Evolutionary conservation across 306 rosid genomes (phyloP).

Genomic region (Parietaria judaica): DNA sequence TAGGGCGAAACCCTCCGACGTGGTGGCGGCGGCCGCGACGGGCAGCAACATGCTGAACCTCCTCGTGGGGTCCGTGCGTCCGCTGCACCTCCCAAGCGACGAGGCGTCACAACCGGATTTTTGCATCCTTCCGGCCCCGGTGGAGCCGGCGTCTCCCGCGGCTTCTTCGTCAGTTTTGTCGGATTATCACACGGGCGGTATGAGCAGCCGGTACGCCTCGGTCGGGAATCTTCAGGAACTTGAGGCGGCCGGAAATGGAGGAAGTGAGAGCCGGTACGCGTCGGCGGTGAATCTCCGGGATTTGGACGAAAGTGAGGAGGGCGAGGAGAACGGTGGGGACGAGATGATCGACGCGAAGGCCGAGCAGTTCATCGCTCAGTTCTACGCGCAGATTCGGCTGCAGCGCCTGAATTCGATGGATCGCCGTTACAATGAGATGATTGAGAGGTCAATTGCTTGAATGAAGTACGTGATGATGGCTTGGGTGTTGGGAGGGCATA

Average conservation of each 20-base stretch:
- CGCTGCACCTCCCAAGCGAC: constrained; percentile 43
- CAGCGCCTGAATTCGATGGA: constrained; percentile 33
- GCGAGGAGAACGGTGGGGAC: constrained; percentile 28
- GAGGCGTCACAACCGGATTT: background rate
- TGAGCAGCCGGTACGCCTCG: constrained; percentile 22
- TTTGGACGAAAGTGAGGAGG: constrained; percentile 10
- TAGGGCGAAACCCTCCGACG: constrained; percentile 25
- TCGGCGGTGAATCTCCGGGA: constrained; percentile 52
- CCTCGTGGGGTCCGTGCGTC: constrained; percentile 48
- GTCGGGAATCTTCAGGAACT: constrained; percentile 8
- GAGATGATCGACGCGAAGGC: constrained; percentile 60
- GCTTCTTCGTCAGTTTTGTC: constrained; percentile 5
- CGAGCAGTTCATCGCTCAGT: constrained; percentile 62
- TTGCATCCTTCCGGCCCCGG: too few relatives aligned
- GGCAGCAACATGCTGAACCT: constrained; percentile 27
- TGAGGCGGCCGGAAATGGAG: constrained; percentile 7
- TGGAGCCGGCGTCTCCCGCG: background rate
- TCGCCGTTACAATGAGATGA: constrained; percentile 23
- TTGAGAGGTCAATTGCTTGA: constrained; percentile 42
- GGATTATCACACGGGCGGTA: constrained; percentile 2
- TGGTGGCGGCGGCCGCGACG: constrained; percentile 27
- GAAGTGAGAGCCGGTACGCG: constrained; percentile 25
- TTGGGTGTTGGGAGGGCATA: background rate
- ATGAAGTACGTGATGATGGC: background rate
- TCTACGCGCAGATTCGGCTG: constrained; percentile 55